Evolutionary conservation across 371 early-diverging fungal species (phyloP).

Genomic region (Zychaea mexicana): DNA sequence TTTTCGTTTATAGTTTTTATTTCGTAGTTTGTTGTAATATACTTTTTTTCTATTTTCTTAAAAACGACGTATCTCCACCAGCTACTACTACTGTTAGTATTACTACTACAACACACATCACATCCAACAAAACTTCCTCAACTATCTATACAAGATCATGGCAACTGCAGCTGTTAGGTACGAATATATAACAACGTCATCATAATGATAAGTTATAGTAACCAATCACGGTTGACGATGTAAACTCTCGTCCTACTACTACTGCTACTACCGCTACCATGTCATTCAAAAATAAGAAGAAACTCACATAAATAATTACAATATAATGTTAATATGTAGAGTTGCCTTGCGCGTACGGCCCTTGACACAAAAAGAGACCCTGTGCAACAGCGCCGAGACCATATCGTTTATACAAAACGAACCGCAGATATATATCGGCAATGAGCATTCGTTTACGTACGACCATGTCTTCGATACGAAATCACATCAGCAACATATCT

Average conservation of each 20-base stretch:
- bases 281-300: no score
- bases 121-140: background rate
- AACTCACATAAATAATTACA: background rate
- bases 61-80: background rate
- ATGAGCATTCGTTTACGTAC: constrained; percentile 79
- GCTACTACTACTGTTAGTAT: background rate
- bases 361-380: constrained; percentile 73
- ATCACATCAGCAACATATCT: constrained; percentile 69
- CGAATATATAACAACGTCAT: no score
- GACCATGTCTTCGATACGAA: constrained; percentile 84
- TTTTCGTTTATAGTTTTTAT: background rate
- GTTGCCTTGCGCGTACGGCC: constrained; percentile 60
- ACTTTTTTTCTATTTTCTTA: background rate
- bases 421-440: constrained; percentile 65
- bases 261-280: no score
- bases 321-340: background rate
- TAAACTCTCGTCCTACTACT: no score
- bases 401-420: constrained; percentile 64
- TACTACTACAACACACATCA: background rate
- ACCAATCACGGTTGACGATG: background rate
- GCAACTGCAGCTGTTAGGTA: constrained; percentile 13
- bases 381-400: constrained; percentile 69
- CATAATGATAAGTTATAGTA: background rate
- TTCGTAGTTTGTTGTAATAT: background rate
- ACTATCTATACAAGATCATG: background rate